Percentiles rank a stretch among this genome's conserved stretches.
Evolutionary conservation across 768 basidiomycete genomes (phyloP).

Genomic region (Rhizopogon vinicolor): DNA sequence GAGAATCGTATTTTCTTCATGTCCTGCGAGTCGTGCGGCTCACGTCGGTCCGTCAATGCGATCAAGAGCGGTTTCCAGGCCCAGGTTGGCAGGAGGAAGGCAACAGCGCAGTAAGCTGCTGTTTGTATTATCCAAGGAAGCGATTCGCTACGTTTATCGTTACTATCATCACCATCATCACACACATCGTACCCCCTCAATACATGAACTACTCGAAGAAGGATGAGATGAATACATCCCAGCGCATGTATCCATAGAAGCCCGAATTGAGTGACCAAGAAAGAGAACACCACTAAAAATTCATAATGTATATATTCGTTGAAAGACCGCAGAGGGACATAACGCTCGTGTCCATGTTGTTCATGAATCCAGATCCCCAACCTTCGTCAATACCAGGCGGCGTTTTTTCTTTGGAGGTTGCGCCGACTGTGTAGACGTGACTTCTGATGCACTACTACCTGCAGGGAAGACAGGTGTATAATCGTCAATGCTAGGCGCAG

Average conservation of each 20-base stretch:
- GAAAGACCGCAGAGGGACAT: background rate
- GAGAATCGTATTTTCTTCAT: conserved; percentile 99
- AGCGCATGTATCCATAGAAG: too few relatives aligned
- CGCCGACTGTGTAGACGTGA: conserved; percentile 6
- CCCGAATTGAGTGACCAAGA: background rate
- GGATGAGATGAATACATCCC: background rate
- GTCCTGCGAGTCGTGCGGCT: conserved; percentile 89
- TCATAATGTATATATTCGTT: conserved; percentile 6
- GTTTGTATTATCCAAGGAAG: background rate
- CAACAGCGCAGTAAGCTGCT: conserved; percentile 35
- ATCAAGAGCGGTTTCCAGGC: conserved; percentile 99
- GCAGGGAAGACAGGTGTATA: conserved; percentile 1
- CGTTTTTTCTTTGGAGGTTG: conserved; percentile 86
- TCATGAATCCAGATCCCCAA: conserved; percentile 49
- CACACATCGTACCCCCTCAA: background rate
- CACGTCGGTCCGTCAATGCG: conserved; percentile 85
- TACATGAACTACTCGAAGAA: background rate
- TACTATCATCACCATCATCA: background rate
- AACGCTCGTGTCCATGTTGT: background rate
- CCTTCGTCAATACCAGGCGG: conserved; percentile 67
- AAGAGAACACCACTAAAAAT: conserved; percentile 5
- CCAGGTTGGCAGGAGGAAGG: conserved; percentile 81
- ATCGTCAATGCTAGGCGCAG: conserved; percentile 26
- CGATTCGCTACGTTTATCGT: too few relatives aligned
- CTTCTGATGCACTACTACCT: background rate